phyloP scores from a whole-genome alignment of 352 stramenopile genomes.

The Globisporangium heterothallicum region DNA sequence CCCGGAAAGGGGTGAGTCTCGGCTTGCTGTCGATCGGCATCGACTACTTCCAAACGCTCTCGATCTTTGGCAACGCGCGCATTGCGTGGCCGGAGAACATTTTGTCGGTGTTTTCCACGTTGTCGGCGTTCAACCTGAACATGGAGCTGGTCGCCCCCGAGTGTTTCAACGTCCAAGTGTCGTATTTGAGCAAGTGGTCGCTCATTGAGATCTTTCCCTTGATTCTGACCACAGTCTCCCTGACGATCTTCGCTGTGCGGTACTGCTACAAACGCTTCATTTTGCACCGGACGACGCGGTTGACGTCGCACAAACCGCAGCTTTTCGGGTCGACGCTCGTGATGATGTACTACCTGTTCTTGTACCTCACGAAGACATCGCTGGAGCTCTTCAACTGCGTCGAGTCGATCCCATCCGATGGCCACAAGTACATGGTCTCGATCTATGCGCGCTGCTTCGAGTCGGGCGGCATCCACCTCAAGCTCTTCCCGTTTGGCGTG shows the following conservation, averaged over 20 bases:
- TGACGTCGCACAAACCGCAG: constrained; percentile 62
- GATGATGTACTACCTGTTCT: constrained; percentile 83
- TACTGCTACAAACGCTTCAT: constrained; percentile 61
- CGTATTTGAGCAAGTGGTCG: constrained; percentile 71
- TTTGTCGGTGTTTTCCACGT: constrained; percentile 53
- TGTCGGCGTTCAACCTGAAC: constrained; percentile 83
- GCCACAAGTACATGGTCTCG: constrained; percentile 64
- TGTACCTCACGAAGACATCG: constrained; percentile 70
- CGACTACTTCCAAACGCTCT: constrained; percentile 85
- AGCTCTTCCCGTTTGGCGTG: constrained; percentile 60
- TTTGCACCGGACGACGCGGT: constrained; percentile 36
- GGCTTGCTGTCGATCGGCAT: constrained; percentile 74
- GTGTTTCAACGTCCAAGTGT: constrained; percentile 68
- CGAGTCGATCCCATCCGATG: constrained; percentile 51
- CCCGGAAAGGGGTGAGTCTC: constrained; percentile 56
- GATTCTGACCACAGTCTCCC: constrained; percentile 28
- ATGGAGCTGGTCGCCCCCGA: constrained; percentile 77
- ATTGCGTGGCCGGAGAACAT: constrained; percentile 63
- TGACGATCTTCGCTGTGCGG: constrained; percentile 41
- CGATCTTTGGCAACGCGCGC: constrained; percentile 68
- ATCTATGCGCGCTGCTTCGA: constrained; percentile 68
- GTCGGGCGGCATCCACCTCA: constrained; percentile 44
- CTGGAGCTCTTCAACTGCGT: constrained; percentile 80
- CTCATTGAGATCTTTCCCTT: constrained; percentile 57
- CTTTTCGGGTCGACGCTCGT: constrained; percentile 65